Evolutionary conservation across 228 moss, liverwort and hornwort genomes (phyloP).

Genomic region (Sphagnum magellanicum): DNA sequence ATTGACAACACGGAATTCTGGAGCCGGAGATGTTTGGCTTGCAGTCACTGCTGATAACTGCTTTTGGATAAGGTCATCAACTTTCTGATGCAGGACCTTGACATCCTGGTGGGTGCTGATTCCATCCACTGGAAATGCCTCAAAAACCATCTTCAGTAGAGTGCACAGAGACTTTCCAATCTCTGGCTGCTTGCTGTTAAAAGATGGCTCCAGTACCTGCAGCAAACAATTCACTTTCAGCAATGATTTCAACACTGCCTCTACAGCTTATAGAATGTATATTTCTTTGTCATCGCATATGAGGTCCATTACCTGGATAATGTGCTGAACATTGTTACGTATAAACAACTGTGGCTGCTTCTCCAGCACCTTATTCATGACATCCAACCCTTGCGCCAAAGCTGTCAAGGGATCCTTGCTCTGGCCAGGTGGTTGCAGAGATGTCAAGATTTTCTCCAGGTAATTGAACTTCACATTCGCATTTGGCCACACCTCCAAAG

Average conservation of each 20-base stretch:
- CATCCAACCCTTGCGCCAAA: conserved; percentile 92
- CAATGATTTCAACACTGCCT: neutral
- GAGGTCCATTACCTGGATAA: conserved; percentile 63
- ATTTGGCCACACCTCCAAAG: conserved; percentile 95
- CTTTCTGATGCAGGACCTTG: conserved; percentile 82
- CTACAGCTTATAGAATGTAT: neutral
- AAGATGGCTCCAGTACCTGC: conserved; percentile 93
- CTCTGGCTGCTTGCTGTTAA: conserved; percentile 73
- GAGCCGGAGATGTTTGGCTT: conserved; percentile 53
- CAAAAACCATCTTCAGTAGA: conserved; percentile 89
- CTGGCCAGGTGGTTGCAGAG: conserved; percentile 67
- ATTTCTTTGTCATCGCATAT: too few species aligned
- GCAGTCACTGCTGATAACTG: conserved; percentile 78
- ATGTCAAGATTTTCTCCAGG: conserved; percentile 84
- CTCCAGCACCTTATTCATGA: conserved; percentile 89
- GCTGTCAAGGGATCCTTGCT: conserved; percentile 93
- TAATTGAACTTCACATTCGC: conserved; percentile 99
- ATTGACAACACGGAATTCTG: conserved; percentile 65
- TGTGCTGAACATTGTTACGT: conserved; percentile 92
- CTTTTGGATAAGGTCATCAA: conserved; percentile 92
- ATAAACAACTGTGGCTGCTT: conserved; percentile 95
- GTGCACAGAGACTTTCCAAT: conserved; percentile 87
- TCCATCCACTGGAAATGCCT: conserved; percentile 82
- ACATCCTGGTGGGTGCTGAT: conserved; percentile 70
- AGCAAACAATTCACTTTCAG: conserved; percentile 1